Evolutionary conservation across 352 stramenopile genomes (phyloP).

Genomic region (Globisporangium yorkense): DNA sequence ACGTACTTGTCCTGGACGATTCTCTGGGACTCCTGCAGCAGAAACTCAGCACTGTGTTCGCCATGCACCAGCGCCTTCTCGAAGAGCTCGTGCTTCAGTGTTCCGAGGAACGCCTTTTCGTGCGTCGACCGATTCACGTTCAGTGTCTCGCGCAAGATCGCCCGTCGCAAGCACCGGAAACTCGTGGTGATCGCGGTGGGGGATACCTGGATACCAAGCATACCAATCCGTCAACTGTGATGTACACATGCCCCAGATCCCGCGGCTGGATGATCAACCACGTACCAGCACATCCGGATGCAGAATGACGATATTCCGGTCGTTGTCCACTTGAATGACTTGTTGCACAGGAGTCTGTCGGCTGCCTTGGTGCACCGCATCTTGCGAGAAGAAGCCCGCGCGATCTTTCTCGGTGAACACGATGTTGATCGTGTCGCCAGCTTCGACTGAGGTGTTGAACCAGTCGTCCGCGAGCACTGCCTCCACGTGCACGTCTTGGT

Average conservation of each 20-base stretch:
- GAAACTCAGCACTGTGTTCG: conserved; percentile 20
- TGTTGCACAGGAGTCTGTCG: neutral
- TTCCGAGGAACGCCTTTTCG: conserved; percentile 63
- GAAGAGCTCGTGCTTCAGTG: conserved; percentile 83
- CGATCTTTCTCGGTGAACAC: conserved; percentile 55
- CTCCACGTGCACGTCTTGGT: conserved; percentile 54
- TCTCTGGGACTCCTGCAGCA: conserved; percentile 32
- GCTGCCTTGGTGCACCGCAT: conserved; percentile 6
- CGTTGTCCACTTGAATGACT: conserved; percentile 43
- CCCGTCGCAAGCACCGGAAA: conserved; percentile 61
- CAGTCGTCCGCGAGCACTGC: conserved; percentile 60
- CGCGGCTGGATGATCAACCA: neutral
- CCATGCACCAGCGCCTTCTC: conserved; percentile 43
- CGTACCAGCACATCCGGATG: conserved; percentile 74
- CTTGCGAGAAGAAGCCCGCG: conserved; percentile 38
- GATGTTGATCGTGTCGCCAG: conserved; percentile 76
- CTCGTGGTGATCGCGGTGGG: conserved; percentile 77
- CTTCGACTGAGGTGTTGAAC: conserved; percentile 69
- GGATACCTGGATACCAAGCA: conserved; percentile 42
- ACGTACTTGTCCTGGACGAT: conserved; percentile 65
- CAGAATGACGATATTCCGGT: conserved; percentile 53
- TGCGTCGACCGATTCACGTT: conserved; percentile 52
- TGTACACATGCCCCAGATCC: no score
- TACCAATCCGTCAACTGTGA: neutral
- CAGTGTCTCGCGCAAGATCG: conserved; percentile 61